phyloP scores from a whole-genome alignment of 2,329 filamentous ascomycete species.

The Nigrospora osmanthi region DNA sequence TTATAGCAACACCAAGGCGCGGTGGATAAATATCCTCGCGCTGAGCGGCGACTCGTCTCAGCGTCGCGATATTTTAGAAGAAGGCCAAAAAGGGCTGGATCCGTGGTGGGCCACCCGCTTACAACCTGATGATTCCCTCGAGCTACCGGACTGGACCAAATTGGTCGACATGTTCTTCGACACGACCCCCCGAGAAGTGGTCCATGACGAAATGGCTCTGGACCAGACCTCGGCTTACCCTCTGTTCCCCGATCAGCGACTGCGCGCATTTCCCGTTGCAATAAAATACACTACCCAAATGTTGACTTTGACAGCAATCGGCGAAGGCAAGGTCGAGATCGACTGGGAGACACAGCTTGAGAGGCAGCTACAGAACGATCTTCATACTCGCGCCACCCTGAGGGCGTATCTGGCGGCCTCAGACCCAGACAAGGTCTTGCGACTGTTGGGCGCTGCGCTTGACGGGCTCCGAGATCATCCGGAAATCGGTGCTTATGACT shows the following conservation, averaged over 20 bases:
- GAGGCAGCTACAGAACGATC: slow-evolving; percentile 62
- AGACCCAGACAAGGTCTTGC: slow-evolving; percentile 28
- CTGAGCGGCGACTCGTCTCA: slow-evolving; percentile 59
- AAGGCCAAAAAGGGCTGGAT: slow-evolving; percentile 82
- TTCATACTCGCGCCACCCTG: slow-evolving; percentile 53
- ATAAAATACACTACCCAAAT: slow-evolving; percentile 58
- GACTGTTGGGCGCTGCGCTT: slow-evolving; percentile 47
- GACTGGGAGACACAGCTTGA: slow-evolving; percentile 83
- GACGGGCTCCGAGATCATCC: slow-evolving; percentile 43
- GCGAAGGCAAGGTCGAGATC: slow-evolving; percentile 54
- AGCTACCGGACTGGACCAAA: slow-evolving; percentile 43
- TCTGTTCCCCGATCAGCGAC: slow-evolving; percentile 32
- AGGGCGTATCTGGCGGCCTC: slow-evolving; percentile 40
- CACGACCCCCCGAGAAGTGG: slow-evolving; percentile 9
- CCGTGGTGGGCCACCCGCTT: slow-evolving; percentile 38
- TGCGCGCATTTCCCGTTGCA: slow-evolving; percentile 58
- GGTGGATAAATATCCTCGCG: slow-evolving; percentile 86
- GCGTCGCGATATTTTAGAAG: slow-evolving; percentile 77
- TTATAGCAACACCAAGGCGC: slow-evolving; percentile 68
- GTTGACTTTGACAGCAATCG: slow-evolving; percentile 40
- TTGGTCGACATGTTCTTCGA: slow-evolving; percentile 43
- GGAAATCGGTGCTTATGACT: slow-evolving; percentile 24
- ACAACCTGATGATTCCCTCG: slow-evolving; percentile 22
- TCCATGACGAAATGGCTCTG: slow-evolving; percentile 24
- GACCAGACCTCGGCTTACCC: slow-evolving; percentile 27